Conservation (phyloP, 2,329 filamentous ascomycete genomes). For the Fusarium piperis region DNA sequence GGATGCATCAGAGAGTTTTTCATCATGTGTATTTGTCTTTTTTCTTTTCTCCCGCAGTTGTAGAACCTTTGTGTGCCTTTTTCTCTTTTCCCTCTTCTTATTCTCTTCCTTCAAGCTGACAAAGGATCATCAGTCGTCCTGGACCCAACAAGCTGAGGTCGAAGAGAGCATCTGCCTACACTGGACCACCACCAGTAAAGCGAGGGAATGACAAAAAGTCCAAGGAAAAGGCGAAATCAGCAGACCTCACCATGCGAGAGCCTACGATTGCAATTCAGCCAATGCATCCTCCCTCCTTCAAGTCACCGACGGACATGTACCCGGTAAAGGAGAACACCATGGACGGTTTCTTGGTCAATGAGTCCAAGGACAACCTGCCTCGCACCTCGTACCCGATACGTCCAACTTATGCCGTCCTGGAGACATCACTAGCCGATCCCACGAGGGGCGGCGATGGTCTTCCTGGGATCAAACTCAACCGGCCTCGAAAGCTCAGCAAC, state of each 20-base stretch:
- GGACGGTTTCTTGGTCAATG: conserved; percentile 25
- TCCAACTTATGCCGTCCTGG: conserved; percentile 46
- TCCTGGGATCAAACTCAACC: conserved; percentile 44
- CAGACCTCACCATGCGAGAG: conserved; percentile 33
- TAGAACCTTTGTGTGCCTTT: not conserved
- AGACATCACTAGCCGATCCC: conserved; percentile 39
- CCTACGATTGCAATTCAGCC: conserved; percentile 35
- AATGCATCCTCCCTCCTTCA: conserved; percentile 33
- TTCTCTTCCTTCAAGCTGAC: conserved; percentile 13
- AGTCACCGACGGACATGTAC: conserved; percentile 30
- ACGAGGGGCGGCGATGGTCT: conserved; percentile 32
- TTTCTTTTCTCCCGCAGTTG: conserved; percentile 4
- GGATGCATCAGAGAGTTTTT: conserved; percentile 3
- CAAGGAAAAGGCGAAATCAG: conserved; percentile 17
- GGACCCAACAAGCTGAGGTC: conserved; percentile 41
- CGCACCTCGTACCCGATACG: conserved; percentile 37
- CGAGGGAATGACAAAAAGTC: conserved; percentile 20
- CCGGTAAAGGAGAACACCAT: conserved; percentile 30
- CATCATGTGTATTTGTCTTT: conserved; percentile 16
- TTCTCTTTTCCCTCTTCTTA: conserved; percentile 3
- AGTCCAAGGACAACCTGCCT: conserved; percentile 15
- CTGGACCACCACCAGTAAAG: conserved; percentile 16
- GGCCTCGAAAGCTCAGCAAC: conserved; percentile 50
- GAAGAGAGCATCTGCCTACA: conserved; percentile 37
- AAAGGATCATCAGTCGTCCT: conserved; percentile 30